phyloP scores from a whole-genome alignment of 768 basidiomycete genomes.

The Dacryopinax primogenitus region DNA sequence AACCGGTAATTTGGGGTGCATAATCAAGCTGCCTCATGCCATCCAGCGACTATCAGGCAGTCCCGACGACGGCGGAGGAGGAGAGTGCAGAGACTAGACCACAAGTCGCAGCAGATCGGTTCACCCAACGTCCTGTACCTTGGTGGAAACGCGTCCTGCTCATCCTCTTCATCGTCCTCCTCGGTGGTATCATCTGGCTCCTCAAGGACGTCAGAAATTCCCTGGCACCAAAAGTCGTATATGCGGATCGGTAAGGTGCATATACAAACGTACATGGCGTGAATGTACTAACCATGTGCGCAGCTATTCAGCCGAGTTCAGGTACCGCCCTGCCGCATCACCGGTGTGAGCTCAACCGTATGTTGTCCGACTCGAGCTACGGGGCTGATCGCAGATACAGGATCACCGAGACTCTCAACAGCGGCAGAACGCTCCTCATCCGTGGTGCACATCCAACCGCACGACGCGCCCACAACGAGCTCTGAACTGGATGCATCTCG shows the following conservation, averaged over 20 bases:
- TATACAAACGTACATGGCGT: not conserved
- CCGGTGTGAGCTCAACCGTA: too few relatives aligned
- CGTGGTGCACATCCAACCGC: not conserved
- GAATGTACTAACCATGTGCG: not conserved
- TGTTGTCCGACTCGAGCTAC: too few relatives aligned
- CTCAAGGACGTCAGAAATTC: conserved; percentile 5
- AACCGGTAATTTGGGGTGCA: not conserved
- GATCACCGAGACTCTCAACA: not conserved
- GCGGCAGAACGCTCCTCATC: not conserved
- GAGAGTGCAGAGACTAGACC: not conserved
- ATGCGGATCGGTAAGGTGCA: conserved; percentile 8
- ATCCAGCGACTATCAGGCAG: not conserved
- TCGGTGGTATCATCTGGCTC: not conserved
- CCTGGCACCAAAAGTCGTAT: not conserved
- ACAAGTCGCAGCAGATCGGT: not conserved
- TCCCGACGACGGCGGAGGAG: not conserved
- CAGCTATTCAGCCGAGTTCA: not conserved
- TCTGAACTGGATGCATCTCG: not conserved
- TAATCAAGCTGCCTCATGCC: not conserved
- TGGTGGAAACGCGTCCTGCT: conserved; percentile 6
- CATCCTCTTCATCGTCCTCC: conserved; percentile 1
- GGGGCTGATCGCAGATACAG: too few relatives aligned
- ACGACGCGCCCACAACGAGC: not conserved
- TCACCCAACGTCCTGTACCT: not conserved
- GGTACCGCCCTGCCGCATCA: not conserved